phyloP scores from a whole-genome alignment of 257 asterid genomes.

The Scutellaria galericulata region DNA sequence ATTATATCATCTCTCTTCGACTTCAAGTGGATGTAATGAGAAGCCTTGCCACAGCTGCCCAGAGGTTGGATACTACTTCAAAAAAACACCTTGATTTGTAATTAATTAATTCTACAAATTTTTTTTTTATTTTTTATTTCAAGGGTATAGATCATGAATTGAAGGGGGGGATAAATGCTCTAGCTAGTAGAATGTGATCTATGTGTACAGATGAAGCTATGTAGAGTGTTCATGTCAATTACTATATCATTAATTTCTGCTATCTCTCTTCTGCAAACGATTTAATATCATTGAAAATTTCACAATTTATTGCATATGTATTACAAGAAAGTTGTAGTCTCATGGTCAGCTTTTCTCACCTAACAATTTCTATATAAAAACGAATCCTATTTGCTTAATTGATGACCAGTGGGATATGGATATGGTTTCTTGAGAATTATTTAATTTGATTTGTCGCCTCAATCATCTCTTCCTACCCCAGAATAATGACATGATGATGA shows the following conservation, averaged over 20 bases:
- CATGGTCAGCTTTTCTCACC: too few relatives aligned
- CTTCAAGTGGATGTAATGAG: conserved; percentile 80
- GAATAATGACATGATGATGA: background rate
- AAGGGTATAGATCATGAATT: background rate
- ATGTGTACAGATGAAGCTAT: conserved; percentile 26
- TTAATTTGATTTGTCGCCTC: conserved; percentile 1
- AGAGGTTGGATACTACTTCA: conserved; percentile 35
- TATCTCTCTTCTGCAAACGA: background rate
- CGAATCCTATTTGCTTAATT: too few relatives aligned
- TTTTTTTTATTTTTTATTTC: background rate
- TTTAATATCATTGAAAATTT: background rate
- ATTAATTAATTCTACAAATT: background rate
- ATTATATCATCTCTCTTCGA: conserved; percentile 63
- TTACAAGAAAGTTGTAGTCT: too few relatives aligned
- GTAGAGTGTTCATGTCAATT: conserved; percentile 13
- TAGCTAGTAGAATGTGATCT: background rate
- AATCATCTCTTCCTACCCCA: background rate
- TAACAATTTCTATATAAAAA: too few relatives aligned
- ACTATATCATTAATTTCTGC: conserved; percentile 6
- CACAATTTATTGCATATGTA: background rate
- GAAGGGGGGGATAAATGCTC: conserved; percentile 11
- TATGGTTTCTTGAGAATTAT: background rate
- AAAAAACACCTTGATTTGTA: conserved; percentile 11
- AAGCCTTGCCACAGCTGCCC: conserved; percentile 50
- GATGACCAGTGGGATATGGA: too few relatives aligned